Evolutionary conservation across 257 asterid genomes (phyloP).

Genomic region (Solanum sitiens): DNA sequence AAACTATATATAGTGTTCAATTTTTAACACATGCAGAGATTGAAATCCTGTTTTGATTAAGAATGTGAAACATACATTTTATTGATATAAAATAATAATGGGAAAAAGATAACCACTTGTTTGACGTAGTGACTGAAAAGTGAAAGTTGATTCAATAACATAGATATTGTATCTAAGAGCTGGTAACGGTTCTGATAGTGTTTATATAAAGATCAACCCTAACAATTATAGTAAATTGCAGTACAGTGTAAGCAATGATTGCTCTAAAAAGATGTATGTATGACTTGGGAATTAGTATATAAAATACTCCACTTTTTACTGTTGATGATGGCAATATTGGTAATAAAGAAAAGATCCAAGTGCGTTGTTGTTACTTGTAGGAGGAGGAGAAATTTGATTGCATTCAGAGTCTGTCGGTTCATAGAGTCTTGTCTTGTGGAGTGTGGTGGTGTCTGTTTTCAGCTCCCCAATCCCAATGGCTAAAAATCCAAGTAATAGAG

Average conservation of each 20-base stretch:
- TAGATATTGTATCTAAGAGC: too few species aligned
- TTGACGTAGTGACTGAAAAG: not conserved
- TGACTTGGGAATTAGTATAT: too few species aligned
- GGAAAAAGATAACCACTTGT: not conserved
- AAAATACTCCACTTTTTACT: too few species aligned
- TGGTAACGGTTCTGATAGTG: too few species aligned
- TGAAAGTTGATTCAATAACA: not conserved
- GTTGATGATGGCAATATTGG: not conserved
- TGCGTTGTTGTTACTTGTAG: not conserved
- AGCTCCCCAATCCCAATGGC: not conserved
- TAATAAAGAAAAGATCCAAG: not conserved
- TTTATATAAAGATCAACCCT: too few species aligned
- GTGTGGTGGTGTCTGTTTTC: not conserved
- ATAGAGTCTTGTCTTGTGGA: not conserved
- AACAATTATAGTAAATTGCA: too few species aligned
- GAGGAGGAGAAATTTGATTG: not conserved
- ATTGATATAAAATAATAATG: not conserved
- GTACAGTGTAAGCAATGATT: too few species aligned
- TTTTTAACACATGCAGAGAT: too few species aligned
- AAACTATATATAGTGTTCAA: not conserved
- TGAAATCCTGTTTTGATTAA: too few species aligned
- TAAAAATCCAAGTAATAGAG: not conserved
- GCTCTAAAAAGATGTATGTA: too few species aligned
- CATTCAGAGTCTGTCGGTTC: not conserved
- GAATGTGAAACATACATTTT: too few species aligned